A percentile compares a stretch with the other conserved stretches of the same genome.
phyloP scores from a whole-genome alignment of 1,139 yeast species.

The Suhomyces anneliseae region DNA sequence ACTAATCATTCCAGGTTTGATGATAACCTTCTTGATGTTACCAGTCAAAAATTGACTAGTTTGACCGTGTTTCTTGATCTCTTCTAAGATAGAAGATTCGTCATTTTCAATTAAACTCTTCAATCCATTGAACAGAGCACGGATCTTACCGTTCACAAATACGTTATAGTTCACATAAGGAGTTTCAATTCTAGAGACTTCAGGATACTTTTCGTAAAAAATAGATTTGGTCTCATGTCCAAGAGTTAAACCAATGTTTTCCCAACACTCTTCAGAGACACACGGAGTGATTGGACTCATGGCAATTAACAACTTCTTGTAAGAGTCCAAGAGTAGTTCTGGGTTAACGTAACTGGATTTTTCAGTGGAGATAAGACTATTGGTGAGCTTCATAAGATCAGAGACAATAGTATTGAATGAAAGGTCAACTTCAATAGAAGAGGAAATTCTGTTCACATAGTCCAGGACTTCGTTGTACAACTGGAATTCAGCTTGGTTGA shows the following conservation, averaged over 20 bases:
- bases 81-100: constrained; percentile 22
- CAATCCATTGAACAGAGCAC: constrained; percentile 45
- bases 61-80: constrained; percentile 10
- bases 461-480: constrained; percentile 59
- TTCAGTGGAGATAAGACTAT: constrained; percentile 43
- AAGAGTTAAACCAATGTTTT: constrained; percentile 37
- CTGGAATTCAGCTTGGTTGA: constrained; percentile 48
- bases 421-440: constrained; percentile 57
- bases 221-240: constrained; percentile 38
- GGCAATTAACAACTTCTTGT: constrained; percentile 52
- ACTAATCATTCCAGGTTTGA: constrained; percentile 31
- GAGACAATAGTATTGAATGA: constrained; percentile 84
- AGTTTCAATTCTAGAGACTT: constrained; percentile 35
- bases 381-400: constrained; percentile 85
- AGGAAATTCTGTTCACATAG: constrained; percentile 51
- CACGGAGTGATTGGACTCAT: constrained; percentile 81
- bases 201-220: constrained; percentile 57
- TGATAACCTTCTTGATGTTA: constrained; percentile 22
- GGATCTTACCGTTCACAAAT: constrained; percentile 69
- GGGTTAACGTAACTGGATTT: constrained; percentile 30
- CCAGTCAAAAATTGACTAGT: constrained; percentile 8
- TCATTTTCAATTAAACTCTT: constrained; percentile 31
- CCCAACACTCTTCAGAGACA: constrained; percentile 83
- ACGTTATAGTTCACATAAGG: constrained; percentile 46
- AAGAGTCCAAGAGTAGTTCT: constrained; percentile 37